phyloP scores from a whole-genome alignment of 495 filamentous ascomycete species.

The Penicillium robsamsonii region DNA sequence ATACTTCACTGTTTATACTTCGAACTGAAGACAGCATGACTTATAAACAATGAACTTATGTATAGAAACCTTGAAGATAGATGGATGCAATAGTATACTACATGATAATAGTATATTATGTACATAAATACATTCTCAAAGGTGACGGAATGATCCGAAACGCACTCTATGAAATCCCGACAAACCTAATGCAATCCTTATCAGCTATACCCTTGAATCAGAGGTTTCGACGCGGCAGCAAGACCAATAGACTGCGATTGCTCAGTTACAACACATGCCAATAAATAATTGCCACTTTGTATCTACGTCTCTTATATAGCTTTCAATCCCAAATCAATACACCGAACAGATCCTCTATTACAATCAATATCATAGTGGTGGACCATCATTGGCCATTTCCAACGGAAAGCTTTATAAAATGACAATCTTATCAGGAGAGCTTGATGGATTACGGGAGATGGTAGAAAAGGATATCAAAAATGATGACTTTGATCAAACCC shows the following conservation, averaged over 20 bases:
- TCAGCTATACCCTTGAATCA: neutral
- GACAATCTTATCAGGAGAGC: neutral
- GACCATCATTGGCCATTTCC: neutral
- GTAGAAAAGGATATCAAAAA: neutral
- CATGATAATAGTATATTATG: too few species aligned
- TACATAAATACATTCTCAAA: too few species aligned
- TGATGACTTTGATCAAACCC: neutral
- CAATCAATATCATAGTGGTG: neutral
- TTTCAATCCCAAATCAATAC: neutral
- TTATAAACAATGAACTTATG: neutral
- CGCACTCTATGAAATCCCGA: neutral
- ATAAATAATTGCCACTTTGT: neutral
- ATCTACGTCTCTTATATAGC: neutral
- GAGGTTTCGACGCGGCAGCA: neutral
- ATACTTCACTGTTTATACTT: neutral
- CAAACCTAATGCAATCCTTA: neutral
- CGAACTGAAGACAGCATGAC: neutral
- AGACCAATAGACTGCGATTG: neutral
- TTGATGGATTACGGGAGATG: constrained; percentile 1
- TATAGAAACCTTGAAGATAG: too few species aligned
- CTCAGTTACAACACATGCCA: neutral
- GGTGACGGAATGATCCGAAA: neutral
- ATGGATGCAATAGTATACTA: too few species aligned
- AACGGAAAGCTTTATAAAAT: neutral
- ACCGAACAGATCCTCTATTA: neutral